Evolutionary conservation across 2,329 filamentous ascomycete genomes (phyloP), one percentile per base, ranked within the genome.

Genomic region (Gaeumannomyces sp.): DNA sequence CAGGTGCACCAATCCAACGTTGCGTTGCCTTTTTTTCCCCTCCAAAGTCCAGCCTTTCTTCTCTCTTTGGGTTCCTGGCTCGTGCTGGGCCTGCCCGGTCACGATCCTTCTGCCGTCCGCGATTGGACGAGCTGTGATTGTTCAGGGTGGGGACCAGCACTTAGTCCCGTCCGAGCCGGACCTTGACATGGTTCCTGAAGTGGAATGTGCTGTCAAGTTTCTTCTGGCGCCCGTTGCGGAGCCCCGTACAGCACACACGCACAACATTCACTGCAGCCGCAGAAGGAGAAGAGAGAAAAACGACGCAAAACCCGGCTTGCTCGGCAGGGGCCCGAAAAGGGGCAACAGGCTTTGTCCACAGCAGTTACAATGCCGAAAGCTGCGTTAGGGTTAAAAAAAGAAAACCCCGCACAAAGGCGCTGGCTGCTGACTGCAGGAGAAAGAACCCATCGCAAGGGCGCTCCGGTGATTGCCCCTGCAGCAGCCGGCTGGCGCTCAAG

Each of bases 321-420:
- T 22, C 14, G 11, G 45, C 45, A 50, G 35, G 35, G 35, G 19
- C 19, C 45, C 16, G 45, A n/a, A 50, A 50, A 50, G 6, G 19
- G 45, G 19, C 11, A 14, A n/a, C 45, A 50, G 8, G 11, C 11
- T 38, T n/a, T 22, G 19, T n/a, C 6, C 7, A 6, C 45, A 19
- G n/a, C 19, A n/a, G 19, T 50, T n/a, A 10, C 19, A 50, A n/a
- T 50, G 45, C 45, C 45, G 45, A 50, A 50, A 22, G 45, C 19
- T n/a, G 45, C 45, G 45, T 50, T 14, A 50, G 45, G 45, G 45
- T 50, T n/a, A 4, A 50, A 50, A 50, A 50, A 50, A 45, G 50
- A 50, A 50, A 50, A n/a, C 3, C 19, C 19, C 19, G 33, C 28
- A 29, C 59, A 61, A 66, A 66, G 59, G 11, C 33, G 61, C 16